Evolutionary conservation across 2,329 filamentous ascomycete genomes (phyloP).

Genomic region (Aspergillus glaucus): DNA sequence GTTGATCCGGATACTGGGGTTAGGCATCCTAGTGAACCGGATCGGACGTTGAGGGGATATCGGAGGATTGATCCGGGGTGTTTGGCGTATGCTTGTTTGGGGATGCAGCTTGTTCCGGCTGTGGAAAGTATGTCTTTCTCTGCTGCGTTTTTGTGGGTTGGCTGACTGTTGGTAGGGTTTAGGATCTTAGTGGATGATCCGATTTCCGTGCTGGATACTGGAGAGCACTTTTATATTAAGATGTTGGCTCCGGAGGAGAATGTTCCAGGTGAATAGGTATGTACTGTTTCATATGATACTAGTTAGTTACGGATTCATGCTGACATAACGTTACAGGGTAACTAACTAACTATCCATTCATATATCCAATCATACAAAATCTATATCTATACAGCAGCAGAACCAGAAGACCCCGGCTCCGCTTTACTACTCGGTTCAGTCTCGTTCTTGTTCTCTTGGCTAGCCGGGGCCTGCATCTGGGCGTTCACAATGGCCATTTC

Average conservation of each 20-base stretch:
- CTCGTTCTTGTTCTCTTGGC: constrained; percentile 1
- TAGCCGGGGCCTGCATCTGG: constrained; percentile 14
- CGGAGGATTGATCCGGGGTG: constrained; percentile 47
- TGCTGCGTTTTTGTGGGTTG: not conserved
- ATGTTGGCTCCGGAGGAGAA: constrained; percentile 29
- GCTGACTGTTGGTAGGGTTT: constrained; percentile 21
- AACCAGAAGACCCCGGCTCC: not conserved
- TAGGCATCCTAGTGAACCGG: constrained; percentile 43
- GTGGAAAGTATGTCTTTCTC: constrained; percentile 16
- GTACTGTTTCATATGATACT: not conserved
- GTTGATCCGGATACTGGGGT: constrained; percentile 51
- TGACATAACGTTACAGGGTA: not conserved
- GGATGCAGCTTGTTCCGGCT: constrained; percentile 46
- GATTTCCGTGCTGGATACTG: constrained; percentile 36
- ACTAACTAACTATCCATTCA: not conserved
- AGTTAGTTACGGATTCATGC: not conserved
- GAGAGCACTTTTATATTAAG: constrained; percentile 40
- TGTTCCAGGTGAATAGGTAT: constrained; percentile 16
- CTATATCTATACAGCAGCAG: constrained; percentile 1
- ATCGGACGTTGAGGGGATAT: constrained; percentile 44
- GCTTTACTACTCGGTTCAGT: not conserved
- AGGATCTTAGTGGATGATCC: constrained; percentile 33
- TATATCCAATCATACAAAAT: not conserved
- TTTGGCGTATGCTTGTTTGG: constrained; percentile 44
- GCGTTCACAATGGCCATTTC: constrained; percentile 32